Evolutionary conservation across 148 eudicot genomes (phyloP), one percentile per base, ranked within the genome.

Genomic region (Chenopodium album): DNA sequence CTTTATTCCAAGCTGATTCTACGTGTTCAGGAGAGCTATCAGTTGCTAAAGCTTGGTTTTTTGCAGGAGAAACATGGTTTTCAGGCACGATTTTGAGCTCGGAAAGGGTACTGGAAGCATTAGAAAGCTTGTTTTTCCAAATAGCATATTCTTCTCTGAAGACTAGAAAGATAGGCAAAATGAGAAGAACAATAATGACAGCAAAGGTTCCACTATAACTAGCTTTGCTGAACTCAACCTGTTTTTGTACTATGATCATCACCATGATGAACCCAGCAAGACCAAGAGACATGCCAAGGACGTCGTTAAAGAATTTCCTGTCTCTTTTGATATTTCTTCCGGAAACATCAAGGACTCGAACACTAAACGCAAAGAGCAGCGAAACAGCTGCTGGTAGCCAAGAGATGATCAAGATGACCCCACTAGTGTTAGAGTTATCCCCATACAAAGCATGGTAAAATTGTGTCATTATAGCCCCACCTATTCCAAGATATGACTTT

Each of bases 401-500:
- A 77, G 84, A 69, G 41, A 85, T 85, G 70, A 81, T 54, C 81
- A 85, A 81, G 11, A 85, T 85, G 64, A 81, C 77, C 11, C 84
- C 87, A 14, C 66, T 67, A 65, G 78, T 54, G 10, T 68, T 71
- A 26, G 31, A 56, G 4, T 81, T 75, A 66, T 50, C 76, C 1
- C 84, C 87, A 68, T 85, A 85, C 10, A 85, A 48, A 32, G 84
- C 81, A 81, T 85, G 82, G 79, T 81, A 85, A 0, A 85, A 73
- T 74, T 85, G 87, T 76, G 87, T 82, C 84, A 85, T 85, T 37
- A 85, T 56, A 52, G 87, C 87, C 60, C 87, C 84, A 41, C 84
- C 84, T 50, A 85, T 73, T 37, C 86, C 86, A 72, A 81, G 78
- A 52, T 84, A 84, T 28, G 84, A 83, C 75, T 84, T 84, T 76